Conservation (phyloP, 2,329 filamentous ascomycete species). For the Drechslerella coelobrocha region DNA sequence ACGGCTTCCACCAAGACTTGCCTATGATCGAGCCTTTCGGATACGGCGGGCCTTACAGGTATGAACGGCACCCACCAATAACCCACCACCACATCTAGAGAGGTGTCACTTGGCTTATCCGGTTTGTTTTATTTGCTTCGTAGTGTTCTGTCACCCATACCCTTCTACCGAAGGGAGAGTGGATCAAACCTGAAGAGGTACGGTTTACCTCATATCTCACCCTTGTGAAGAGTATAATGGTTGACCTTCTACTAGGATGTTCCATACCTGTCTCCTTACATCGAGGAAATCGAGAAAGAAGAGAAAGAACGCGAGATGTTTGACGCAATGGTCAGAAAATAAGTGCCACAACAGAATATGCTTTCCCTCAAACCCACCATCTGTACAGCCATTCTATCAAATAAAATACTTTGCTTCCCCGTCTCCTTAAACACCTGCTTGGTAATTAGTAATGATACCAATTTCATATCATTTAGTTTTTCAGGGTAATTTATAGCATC, state of each 20-base stretch:
- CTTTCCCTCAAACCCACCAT: not conserved
- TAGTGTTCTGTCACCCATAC: constrained; percentile 72
- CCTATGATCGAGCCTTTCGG: constrained; percentile 97
- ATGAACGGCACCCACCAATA: constrained; percentile 53
- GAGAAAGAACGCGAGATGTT: constrained; percentile 71
- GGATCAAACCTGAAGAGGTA: constrained; percentile 73
- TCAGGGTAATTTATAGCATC: too few relatives aligned
- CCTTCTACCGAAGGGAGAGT: constrained; percentile 69
- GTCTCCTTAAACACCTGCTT: too few relatives aligned
- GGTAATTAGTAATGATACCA: too few relatives aligned
- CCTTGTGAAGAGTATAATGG: constrained; percentile 17
- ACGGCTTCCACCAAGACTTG: constrained; percentile 86
- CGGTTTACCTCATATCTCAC: constrained; percentile 52
- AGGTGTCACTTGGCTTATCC: constrained; percentile 9
- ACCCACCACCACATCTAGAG: not conserved
- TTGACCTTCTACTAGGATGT: constrained; percentile 64
- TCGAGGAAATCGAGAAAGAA: constrained; percentile 73
- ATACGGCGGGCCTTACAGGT: constrained; percentile 94
- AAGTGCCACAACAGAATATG: not conserved
- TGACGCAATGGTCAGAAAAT: constrained; percentile 64
- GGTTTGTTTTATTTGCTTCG: constrained; percentile 42
- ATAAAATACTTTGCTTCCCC: not conserved
- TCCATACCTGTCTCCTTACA: constrained; percentile 71
- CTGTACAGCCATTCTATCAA: not conserved
- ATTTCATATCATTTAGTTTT: too few relatives aligned